Evolutionary conservation across 768 basidiomycete genomes (phyloP).

Genomic region (Naganishia kalamii): DNA sequence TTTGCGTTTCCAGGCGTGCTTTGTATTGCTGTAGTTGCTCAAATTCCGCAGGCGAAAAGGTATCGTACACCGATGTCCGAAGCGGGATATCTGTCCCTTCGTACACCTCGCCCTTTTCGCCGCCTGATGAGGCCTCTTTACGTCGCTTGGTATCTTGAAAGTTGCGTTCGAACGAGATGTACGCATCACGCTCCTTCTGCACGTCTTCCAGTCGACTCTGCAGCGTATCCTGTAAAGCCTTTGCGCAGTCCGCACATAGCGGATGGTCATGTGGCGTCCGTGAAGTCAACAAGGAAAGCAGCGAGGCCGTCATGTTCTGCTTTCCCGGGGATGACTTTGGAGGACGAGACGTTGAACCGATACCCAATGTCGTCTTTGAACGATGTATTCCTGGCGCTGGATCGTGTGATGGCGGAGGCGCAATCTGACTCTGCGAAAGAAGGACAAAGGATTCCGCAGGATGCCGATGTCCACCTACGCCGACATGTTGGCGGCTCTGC

Average conservation of each 20-base stretch:
- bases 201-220: constrained; percentile 80
- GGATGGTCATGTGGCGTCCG: constrained; percentile 71
- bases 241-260: constrained; percentile 88
- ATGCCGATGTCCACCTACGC: constrained; percentile 33
- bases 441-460: constrained; percentile 89
- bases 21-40: not conserved
- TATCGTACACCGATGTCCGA: constrained; percentile 7
- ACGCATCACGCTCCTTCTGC: constrained; percentile 83
- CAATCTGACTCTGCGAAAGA: constrained; percentile 62
- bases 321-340: not conserved
- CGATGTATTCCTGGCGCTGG: not conserved
- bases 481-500: not conserved
- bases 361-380: not conserved
- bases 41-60: not conserved
- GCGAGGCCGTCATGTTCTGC: constrained; percentile 35
- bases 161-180: constrained; percentile 86
- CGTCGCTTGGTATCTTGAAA: constrained; percentile 53
- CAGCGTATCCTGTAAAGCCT: constrained; percentile 66
- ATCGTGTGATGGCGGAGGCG: not conserved
- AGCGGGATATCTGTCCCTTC: constrained; percentile 31
- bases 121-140: constrained; percentile 47
- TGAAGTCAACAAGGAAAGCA: constrained; percentile 49
- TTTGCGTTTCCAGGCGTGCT: not conserved
- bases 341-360: not conserved
- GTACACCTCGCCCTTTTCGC: constrained; percentile 16